Evolutionary conservation across 139 green algal species (phyloP), one percentile per base, ranked within the genome.

Genomic region (Picochlorum sp.): DNA sequence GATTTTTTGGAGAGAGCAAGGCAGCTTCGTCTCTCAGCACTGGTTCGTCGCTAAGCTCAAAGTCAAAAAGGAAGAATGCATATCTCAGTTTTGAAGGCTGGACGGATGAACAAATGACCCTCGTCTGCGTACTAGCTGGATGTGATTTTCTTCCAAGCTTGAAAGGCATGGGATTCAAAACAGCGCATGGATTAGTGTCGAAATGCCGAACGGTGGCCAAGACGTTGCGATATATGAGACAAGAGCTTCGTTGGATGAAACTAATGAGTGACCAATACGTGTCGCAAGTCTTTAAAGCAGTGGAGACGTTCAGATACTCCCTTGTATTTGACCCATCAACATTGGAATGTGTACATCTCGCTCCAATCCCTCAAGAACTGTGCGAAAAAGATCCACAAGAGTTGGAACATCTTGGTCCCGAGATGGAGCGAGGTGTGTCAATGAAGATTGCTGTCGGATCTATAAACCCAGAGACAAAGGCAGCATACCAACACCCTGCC

Each of bases 111-210:
- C 39, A 47, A 47, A 47, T 47, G 39, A 26, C 18, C 13, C 28
- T 31, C 18, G 0, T 53, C 7, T 53, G 44, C 10, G 52, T 59
- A 20, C 30, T 51, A 26, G 39, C 55, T 36, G 55, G 63, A 22
- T 57, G 63, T 33, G 63, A 70, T 40, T 70, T 70, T 40, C 55
- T 66, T 8, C 32, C 31, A n/a, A 44, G 20, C 5, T 33, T 70
- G 7, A 45, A 50, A 30, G 63, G 63, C 2, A 44, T 65, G 36
- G 51, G 45, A n/a, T 70, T 70, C 55, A 52, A 53, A n/a, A 65
- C 36, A 24, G 63, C 63, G 1, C 50, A 61, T 26, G 41, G n/a
- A 12, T 57, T 66, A 25, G 63, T 70, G 30, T 39, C n/a, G 22
- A 8, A 22, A 32, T 18, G 9, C 13, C 14, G 20, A 18, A 35